Percentiles rank a stretch among this genome's conserved stretches.
These are phyloP conservation scores for Biscogniauxia sp. DNA, from an alignment of 2,329 filamentous ascomycete species.

Conservation along the genomic window DNA sequence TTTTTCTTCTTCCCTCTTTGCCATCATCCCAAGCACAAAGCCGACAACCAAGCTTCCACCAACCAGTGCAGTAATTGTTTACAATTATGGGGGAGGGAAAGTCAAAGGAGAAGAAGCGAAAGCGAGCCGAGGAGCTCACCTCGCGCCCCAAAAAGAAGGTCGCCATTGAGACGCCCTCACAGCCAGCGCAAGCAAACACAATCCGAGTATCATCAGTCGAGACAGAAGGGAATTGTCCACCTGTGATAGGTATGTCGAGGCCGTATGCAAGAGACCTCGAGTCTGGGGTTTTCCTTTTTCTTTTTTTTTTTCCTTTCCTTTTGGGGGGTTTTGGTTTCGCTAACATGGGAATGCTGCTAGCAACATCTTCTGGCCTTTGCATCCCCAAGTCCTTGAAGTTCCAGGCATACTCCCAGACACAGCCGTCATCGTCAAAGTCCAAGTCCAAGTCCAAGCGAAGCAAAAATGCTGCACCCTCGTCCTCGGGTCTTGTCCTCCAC, in stretches of 20 bases:
- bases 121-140: conserved; percentile 44
- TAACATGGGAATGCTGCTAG: conserved; percentile 27
- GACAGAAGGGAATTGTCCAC: conserved; percentile 46
- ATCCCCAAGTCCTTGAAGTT: conserved; percentile 41
- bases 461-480: conserved; percentile 38
- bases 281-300: no score
- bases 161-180: conserved; percentile 38
- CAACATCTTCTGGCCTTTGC: conserved; percentile 41
- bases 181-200: conserved; percentile 33
- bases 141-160: conserved; percentile 52
- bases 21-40: background rate
- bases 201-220: conserved; percentile 48
- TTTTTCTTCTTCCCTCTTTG: conserved; percentile 9
- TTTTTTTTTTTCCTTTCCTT: no score
- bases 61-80: background rate
- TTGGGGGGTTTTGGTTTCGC: background rate
- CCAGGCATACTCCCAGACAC: conserved; percentile 46
- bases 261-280: conserved; percentile 3
- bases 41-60: background rate
- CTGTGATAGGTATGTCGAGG: conserved; percentile 48
- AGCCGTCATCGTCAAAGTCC: conserved; percentile 24
- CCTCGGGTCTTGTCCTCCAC: conserved; percentile 54
- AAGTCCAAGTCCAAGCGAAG: conserved; percentile 35
- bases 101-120: conserved; percentile 48
- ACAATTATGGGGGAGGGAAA: conserved; percentile 38